A percentile compares a stretch with the other conserved stretches of the same genome.
phyloP scores from a whole-genome alignment of 2,329 filamentous ascomycete genomes.

The Diplodia scrobiculata region DNA sequence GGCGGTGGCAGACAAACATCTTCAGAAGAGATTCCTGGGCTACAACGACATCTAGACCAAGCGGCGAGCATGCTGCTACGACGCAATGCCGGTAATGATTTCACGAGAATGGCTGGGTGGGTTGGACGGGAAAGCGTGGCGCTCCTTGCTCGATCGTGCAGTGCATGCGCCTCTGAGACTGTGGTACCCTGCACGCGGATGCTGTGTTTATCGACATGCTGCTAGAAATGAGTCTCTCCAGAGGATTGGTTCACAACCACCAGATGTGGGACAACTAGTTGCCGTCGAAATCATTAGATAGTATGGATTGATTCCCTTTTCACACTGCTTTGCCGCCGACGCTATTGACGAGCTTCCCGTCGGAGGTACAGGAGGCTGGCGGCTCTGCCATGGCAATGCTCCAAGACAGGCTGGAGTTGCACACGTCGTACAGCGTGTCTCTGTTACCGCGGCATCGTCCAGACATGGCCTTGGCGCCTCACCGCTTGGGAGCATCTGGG shows the following conservation, averaged over 20 bases:
- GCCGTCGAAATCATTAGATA: constrained; percentile 14
- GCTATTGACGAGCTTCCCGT: not conserved
- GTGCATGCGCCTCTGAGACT: constrained; percentile 27
- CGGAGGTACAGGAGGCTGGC: constrained; percentile 6
- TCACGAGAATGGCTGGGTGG: constrained; percentile 23
- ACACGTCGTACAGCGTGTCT: constrained; percentile 19
- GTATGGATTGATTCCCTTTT: not conserved
- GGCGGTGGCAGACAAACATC: constrained; percentile 49
- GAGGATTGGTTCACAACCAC: not conserved
- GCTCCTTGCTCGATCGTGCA: constrained; percentile 7
- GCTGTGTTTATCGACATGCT: constrained; percentile 26
- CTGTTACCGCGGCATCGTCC: constrained; percentile 10
- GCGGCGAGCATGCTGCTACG: constrained; percentile 13
- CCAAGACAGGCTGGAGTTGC: constrained; percentile 6
- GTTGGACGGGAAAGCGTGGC: not conserved
- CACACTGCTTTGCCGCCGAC: not conserved
- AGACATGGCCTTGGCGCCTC: constrained; percentile 6
- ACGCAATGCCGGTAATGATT: constrained; percentile 22
- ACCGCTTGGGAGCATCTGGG: not conserved
- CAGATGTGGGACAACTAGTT: not conserved
- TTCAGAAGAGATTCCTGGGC: constrained; percentile 52
- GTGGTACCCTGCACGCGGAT: constrained; percentile 22
- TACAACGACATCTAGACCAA: constrained; percentile 52
- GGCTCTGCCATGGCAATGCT: constrained; percentile 5
- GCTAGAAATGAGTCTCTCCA: constrained; percentile 19